A percentile compares a stretch with the other conserved stretches of the same genome.
Conservation (phyloP, 306 rosid species). For the Casuarina glauca region DNA sequence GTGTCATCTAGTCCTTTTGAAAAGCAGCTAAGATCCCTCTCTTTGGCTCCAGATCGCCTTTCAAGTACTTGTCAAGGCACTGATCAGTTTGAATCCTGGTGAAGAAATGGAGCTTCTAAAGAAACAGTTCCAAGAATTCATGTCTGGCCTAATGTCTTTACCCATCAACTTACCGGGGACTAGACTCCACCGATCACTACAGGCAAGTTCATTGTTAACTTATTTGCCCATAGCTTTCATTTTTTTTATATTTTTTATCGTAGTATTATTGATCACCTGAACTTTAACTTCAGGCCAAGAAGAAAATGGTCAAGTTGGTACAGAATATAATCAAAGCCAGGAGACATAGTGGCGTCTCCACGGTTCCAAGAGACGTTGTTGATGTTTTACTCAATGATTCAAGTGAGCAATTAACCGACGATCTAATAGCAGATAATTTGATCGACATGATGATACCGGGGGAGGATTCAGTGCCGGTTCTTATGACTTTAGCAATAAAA, state of each 20-base stretch:
- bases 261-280: neutral
- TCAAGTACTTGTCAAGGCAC: slow-evolving; percentile 81
- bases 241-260: neutral
- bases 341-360: slow-evolving; percentile 42
- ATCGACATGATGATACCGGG: slow-evolving; percentile 99
- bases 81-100: slow-evolving; percentile 83
- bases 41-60: slow-evolving; percentile 75
- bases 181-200: slow-evolving; percentile 73
- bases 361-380: slow-evolving; percentile 72
- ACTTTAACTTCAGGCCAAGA: slow-evolving; percentile 76
- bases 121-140: slow-evolving; percentile 80
- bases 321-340: slow-evolving; percentile 53
- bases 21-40: slow-evolving; percentile 39
- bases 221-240: neutral
- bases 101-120: slow-evolving; percentile 75
- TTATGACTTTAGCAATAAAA: slow-evolving; percentile 81
- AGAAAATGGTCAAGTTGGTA: slow-evolving; percentile 76
- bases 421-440: slow-evolving; percentile 85
- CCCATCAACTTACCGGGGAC: slow-evolving; percentile 93
- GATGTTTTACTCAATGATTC: slow-evolving; percentile 82
- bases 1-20: slow-evolving; percentile 30
- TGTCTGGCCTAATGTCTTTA: slow-evolving; percentile 89
- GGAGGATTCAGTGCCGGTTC: slow-evolving; percentile 95
- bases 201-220: slow-evolving; percentile 45
- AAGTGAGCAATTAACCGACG: slow-evolving; percentile 63